Evolutionary conservation across 2,329 filamentous ascomycete species (phyloP), one percentile per base, ranked within the genome.

Genomic region (Mycosphaerella sp.): DNA sequence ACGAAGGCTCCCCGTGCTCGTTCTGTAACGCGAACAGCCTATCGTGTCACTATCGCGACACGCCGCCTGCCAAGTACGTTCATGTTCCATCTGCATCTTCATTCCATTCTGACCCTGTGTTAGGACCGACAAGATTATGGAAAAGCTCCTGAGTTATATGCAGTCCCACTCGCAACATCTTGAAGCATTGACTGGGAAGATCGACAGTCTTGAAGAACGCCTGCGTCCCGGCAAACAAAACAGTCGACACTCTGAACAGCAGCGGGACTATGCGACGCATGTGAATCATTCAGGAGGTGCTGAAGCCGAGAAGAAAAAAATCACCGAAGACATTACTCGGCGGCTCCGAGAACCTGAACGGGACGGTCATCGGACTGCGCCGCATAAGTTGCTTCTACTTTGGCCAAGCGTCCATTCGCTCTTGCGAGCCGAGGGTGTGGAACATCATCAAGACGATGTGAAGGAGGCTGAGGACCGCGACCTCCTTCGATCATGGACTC

Each of bases 11-110:
- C 60, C 90, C 87, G 64, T 92, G 89, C 67, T 89, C 85, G 39
- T 83, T 84, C 64, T 98, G 93, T 70, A 86, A 86, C 64, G 91
- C 96, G 62, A 95, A 95, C 68, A 84, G 81, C 60, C 79, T 89
- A 31, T 80, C 84, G 51, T 98, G 89, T 75, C 85, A 88, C 70
- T 97, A 96, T 70, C 84, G 91, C 61, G 91, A 96, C 66, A 86
- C 93, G 5, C 87, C 89, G 21, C 89, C 89, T n/a, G 93, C 95
- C 67, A 92, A 95, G 88, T 95, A 17, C 14, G 14, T 1, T 17
- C 14, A 17, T 17, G 14, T 17, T 17, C 14, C 14, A 17, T 17
- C 14, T 17, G 14, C 14, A 17, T 17, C 14, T 17, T 17, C 14
- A 17, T 17, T 17, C 14, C 14, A 17, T 17, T 17, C 14, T 17